Evolutionary conservation across 495 filamentous ascomycete species (phyloP).

Genomic region (Trichoderma orchidacearum): DNA sequence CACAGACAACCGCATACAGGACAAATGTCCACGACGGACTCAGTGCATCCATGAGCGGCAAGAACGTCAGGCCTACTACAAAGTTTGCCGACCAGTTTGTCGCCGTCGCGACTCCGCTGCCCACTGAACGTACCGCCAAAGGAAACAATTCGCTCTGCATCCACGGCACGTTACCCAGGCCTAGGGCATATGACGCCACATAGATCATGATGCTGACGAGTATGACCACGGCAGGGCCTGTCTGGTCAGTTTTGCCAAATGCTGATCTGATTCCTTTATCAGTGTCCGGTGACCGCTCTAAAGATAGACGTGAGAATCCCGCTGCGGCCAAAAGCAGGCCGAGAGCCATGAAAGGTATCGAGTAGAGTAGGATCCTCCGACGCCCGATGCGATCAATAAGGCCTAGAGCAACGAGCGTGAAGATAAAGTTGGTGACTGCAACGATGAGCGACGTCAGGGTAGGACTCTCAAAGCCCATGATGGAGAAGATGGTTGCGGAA

Average conservation of each 20-base stretch:
- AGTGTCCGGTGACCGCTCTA: not conserved
- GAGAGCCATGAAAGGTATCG: constrained; percentile 70
- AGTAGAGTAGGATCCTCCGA: constrained; percentile 66
- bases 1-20: constrained; percentile 58
- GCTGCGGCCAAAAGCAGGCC: constrained; percentile 54
- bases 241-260: constrained; percentile 1
- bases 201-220: constrained; percentile 65
- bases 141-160: constrained; percentile 87
- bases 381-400: constrained; percentile 74
- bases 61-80: constrained; percentile 72
- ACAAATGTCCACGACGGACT: constrained; percentile 68
- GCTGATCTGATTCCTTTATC: not conserved
- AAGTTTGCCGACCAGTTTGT: constrained; percentile 88
- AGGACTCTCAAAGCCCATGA: constrained; percentile 66
- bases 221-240: constrained; percentile 36
- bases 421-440: constrained; percentile 69
- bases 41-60: constrained; percentile 71
- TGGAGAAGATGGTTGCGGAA: constrained; percentile 75
- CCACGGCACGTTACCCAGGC: constrained; percentile 90
- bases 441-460: constrained; percentile 72
- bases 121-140: constrained; percentile 65
- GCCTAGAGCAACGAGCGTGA: constrained; percentile 63
- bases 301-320: constrained; percentile 46
- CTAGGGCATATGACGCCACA: constrained; percentile 71
- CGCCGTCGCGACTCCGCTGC: constrained; percentile 69